Conservation (phyloP, 1,284 basidiomycete species). For the Stereum hirsutum region DNA sequence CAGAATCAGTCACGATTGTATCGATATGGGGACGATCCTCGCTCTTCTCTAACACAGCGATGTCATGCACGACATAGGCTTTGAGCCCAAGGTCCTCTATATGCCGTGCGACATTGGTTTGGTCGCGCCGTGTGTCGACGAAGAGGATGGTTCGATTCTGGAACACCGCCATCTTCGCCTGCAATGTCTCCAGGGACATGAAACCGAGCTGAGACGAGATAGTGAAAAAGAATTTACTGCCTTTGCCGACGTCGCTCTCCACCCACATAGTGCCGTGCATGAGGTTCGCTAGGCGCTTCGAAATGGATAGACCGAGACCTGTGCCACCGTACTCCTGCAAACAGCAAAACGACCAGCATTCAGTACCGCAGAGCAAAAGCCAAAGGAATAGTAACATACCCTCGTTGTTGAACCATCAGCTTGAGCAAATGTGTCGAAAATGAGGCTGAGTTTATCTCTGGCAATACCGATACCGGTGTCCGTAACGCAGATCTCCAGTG, state of each 20-base stretch:
- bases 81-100: constrained; percentile 81
- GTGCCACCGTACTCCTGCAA: constrained; percentile 93
- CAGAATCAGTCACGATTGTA: constrained; percentile 91
- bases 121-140: constrained; percentile 80
- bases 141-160: constrained; percentile 78
- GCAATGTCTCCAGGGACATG: constrained; percentile 62
- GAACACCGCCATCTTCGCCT: constrained; percentile 73
- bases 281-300: constrained; percentile 90
- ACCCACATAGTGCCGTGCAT: constrained; percentile 99
- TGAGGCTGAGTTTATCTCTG: constrained; percentile 96
- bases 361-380: background rate
- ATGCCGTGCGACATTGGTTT: constrained; percentile 69
- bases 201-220: constrained; percentile 80
- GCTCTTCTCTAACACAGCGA: constrained; percentile 73
- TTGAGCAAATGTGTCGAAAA: constrained; percentile 99
- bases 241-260: constrained; percentile 85
- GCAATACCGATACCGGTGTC: constrained; percentile 99
- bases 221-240: constrained; percentile 96
- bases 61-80: constrained; percentile 71
- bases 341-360: constrained; percentile 10
- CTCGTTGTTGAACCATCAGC: constrained; percentile 93
- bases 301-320: constrained; percentile 90
- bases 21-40: constrained; percentile 86
- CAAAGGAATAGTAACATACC: constrained; percentile 37
- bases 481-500: constrained; percentile 94